A percentile compares a stretch with the other conserved stretches of the same genome.
phyloP scores from a whole-genome alignment of 2,329 filamentous ascomycete genomes.

The Colletotrichum spinosum region DNA sequence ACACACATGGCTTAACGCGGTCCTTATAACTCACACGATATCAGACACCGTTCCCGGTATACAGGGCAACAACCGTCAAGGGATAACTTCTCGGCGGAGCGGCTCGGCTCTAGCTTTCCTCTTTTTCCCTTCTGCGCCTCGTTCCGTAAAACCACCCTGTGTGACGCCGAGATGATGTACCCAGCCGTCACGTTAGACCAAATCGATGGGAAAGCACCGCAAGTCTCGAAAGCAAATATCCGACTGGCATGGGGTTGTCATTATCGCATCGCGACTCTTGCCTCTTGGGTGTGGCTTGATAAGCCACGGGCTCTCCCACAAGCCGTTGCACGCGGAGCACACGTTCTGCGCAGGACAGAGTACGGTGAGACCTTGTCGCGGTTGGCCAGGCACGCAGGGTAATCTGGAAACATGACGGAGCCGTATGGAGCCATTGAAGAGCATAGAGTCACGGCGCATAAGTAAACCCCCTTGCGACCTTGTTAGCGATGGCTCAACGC shows the following conservation, averaged over 20 bases:
- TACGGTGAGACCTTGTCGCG: conserved; percentile 17
- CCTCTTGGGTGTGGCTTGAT: conserved; percentile 2
- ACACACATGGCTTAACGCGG: conserved; percentile 8
- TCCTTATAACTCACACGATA: conserved; percentile 10
- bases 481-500: background rate
- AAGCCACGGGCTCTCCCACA: conserved; percentile 3
- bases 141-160: conserved; percentile 1
- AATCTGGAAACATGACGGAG: conserved; percentile 8
- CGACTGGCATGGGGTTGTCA: conserved; percentile 13
- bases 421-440: background rate
- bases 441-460: background rate
- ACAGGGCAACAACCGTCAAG: conserved; percentile 9
- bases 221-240: conserved; percentile 1
- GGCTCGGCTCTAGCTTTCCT: too few relatives aligned
- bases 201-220: background rate
- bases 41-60: conserved; percentile 22
- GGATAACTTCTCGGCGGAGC: too few relatives aligned
- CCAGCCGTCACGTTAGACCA: background rate
- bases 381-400: conserved; percentile 18
- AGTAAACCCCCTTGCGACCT: background rate
- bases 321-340: background rate
- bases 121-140: background rate
- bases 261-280: conserved; percentile 8
- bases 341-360: background rate
- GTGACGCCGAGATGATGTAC: conserved; percentile 7